Evolutionary conservation across 441 rosid genomes (phyloP).

Genomic region (Populus tomentosa): DNA sequence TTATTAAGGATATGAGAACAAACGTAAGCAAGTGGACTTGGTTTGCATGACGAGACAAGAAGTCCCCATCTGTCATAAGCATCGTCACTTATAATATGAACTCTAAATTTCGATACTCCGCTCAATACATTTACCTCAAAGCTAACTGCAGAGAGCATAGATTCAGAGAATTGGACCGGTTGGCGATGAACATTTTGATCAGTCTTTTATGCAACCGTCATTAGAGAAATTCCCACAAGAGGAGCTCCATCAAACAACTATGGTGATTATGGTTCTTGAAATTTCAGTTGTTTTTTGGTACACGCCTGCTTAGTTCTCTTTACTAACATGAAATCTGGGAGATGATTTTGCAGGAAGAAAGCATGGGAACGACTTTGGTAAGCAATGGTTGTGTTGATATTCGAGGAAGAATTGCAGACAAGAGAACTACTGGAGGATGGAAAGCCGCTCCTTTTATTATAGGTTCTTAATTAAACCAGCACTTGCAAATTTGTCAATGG

Average conservation of each 20-base stretch:
- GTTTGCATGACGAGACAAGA: neutral
- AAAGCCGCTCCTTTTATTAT: constrained; percentile 53
- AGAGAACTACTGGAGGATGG: constrained; percentile 52
- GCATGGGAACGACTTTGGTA: constrained; percentile 22
- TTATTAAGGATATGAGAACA: neutral
- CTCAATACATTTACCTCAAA: neutral
- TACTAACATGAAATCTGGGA: neutral
- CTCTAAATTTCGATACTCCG: neutral
- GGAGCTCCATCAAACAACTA: neutral
- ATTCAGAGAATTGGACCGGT: neutral
- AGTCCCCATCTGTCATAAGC: neutral
- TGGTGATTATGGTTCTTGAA: neutral
- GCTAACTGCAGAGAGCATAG: neutral
- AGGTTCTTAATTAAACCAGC: constrained; percentile 18
- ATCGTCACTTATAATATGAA: neutral
- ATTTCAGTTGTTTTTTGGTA: neutral
- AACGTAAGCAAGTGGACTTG: neutral
- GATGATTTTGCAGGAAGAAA: constrained; percentile 21
- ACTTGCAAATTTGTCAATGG: neutral
- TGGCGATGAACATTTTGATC: constrained; percentile 5
- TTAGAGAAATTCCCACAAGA: too few relatives aligned
- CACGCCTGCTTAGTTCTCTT: neutral
- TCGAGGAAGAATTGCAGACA: constrained; percentile 46
- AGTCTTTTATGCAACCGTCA: constrained; percentile 17
- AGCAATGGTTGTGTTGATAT: constrained; percentile 41